A percentile compares a stretch with the other conserved stretches of the same genome.
These are phyloP conservation scores for Eucalyptus curtisii DNA, from an alignment of 345 rosid genomes.

Conservation along the genomic window DNA sequence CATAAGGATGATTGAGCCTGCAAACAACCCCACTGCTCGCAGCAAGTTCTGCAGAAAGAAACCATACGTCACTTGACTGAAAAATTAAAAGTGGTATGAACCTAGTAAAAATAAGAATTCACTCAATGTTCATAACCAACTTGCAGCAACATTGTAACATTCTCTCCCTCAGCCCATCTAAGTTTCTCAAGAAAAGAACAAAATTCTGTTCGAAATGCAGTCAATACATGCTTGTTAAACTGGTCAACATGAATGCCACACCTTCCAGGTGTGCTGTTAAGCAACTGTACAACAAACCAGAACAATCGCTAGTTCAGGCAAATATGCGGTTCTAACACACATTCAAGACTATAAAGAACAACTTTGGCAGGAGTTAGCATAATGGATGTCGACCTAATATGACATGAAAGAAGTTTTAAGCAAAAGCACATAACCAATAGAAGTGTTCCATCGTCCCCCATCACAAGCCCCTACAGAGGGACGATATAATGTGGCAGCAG, in stretches of 20 bases:
- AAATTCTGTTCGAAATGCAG: accelerated
- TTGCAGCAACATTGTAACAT: neutral
- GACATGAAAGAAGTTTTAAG: neutral
- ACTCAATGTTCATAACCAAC: neutral
- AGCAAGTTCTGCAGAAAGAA: slow-evolving; percentile 50
- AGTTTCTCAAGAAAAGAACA: neutral
- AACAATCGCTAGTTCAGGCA: neutral
- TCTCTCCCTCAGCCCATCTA: neutral
- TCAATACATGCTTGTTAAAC: neutral
- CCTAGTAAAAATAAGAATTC: neutral
- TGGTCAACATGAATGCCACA: neutral
- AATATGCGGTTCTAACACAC: neutral
- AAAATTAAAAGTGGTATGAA: neutral
- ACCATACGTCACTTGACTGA: neutral
- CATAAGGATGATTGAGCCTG: slow-evolving; percentile 68
- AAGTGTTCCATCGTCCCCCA: neutral
- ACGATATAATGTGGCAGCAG: neutral
- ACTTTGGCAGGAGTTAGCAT: neutral
- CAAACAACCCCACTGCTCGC: slow-evolving; percentile 59
- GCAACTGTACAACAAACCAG: neutral
- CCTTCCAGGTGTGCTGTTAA: neutral
- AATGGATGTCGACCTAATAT: neutral
- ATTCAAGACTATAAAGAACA: neutral
- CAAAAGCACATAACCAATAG: neutral
- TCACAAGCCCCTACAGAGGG: neutral